These are phyloP conservation scores for Myxozyma mucilagina DNA, from an alignment of 805 yeast genomes.

Conservation along the genomic window DNA sequence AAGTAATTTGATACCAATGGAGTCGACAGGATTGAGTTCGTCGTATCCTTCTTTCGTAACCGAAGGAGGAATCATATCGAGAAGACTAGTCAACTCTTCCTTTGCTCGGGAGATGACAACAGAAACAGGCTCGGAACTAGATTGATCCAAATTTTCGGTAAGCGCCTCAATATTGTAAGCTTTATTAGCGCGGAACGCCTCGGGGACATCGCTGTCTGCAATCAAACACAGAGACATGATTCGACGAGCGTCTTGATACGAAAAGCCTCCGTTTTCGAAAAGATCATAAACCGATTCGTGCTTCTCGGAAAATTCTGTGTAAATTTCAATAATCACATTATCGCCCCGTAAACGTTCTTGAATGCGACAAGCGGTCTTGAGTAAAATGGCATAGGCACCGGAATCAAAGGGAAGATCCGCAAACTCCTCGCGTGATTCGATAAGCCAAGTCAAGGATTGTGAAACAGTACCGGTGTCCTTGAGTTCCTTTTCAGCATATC, in stretches of 20 bases:
- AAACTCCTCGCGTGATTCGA: background rate
- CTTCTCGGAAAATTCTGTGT: background rate
- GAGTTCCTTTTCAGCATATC: constrained; percentile 10
- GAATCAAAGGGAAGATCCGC: constrained; percentile 9
- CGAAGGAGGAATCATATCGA: constrained; percentile 17
- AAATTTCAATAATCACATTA: constrained; percentile 1
- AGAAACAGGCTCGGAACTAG: background rate
- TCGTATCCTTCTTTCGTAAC: constrained; percentile 24
- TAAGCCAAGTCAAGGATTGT: constrained; percentile 11
- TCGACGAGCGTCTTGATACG: constrained; percentile 13
- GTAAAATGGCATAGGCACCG: constrained; percentile 16
- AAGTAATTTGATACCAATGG: constrained; percentile 26
- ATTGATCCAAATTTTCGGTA: background rate
- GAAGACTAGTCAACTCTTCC: background rate
- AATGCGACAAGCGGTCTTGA: constrained; percentile 13
- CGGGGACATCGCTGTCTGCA: constrained; percentile 13
- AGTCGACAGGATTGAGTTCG: constrained; percentile 25
- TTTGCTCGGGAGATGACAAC: background rate
- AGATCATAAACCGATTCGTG: background rate
- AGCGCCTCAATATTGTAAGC: background rate
- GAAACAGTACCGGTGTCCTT: constrained; percentile 7
- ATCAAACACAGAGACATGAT: constrained; percentile 6
- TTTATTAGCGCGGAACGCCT: constrained; percentile 1
- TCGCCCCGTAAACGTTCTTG: constrained; percentile 12
- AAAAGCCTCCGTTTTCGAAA: constrained; percentile 6